These are phyloP conservation scores for Ophiostoma populinum DNA, from an alignment of 2,329 filamentous ascomycete species.

Conservation along the genomic window DNA sequence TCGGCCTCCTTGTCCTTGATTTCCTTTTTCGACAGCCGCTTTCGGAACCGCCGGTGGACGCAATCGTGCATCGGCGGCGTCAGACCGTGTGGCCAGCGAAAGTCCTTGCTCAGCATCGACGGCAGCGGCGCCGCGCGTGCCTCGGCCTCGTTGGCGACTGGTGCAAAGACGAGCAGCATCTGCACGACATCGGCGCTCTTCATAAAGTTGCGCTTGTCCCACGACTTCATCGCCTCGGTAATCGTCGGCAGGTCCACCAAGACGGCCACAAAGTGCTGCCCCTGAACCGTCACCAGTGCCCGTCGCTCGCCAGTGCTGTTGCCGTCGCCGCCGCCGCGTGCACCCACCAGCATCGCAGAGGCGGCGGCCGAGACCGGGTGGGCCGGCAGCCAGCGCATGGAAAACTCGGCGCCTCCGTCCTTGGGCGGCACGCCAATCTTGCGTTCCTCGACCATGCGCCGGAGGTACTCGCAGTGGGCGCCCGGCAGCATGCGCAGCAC, in stretches of 20 bases:
- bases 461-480: conserved; percentile 69
- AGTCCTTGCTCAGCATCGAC: conserved; percentile 47
- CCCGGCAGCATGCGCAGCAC: conserved; percentile 78
- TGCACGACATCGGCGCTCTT: conserved; percentile 81
- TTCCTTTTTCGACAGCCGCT: conserved; percentile 64
- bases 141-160: conserved; percentile 47
- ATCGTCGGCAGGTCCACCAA: conserved; percentile 76
- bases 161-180: conserved; percentile 67
- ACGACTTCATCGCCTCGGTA: conserved; percentile 82
- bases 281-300: conserved; percentile 53
- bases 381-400: conserved; percentile 52
- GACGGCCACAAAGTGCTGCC: conserved; percentile 55
- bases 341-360: not conserved
- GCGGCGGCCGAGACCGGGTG: not conserved
- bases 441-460: conserved; percentile 56
- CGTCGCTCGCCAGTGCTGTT: conserved; percentile 44
- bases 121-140: conserved; percentile 52
- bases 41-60: conserved; percentile 65
- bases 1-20: conserved; percentile 72
- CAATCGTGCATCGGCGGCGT: conserved; percentile 81
- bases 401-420: conserved; percentile 58
- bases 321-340: not conserved
- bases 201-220: conserved; percentile 75
- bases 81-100: conserved; percentile 69
- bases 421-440: conserved; percentile 50